A percentile compares a stretch with the other conserved stretches of the same genome.
phyloP scores from a whole-genome alignment of 768 basidiomycete species.

The Sistotremastrum niveocremeum region DNA sequence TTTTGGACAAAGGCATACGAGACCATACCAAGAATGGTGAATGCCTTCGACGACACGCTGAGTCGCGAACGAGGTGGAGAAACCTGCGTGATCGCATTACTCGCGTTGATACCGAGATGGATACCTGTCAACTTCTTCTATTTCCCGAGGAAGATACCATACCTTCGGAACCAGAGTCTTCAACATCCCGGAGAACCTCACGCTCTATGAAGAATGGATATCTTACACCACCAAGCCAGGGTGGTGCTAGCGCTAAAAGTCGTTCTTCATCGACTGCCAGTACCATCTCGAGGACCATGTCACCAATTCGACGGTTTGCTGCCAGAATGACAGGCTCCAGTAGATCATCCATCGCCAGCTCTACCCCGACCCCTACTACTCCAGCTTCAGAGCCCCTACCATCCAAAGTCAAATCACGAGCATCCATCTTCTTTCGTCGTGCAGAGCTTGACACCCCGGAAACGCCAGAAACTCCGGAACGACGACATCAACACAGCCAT shows the following conservation, averaged over 20 bases:
- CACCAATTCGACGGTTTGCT: conserved; percentile 69
- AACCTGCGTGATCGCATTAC: conserved; percentile 66
- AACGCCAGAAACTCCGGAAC: conserved; percentile 40
- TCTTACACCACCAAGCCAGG: conserved; percentile 49
- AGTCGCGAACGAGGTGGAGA: conserved; percentile 79
- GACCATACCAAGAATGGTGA: conserved; percentile 97
- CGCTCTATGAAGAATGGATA: conserved; percentile 42
- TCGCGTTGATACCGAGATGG: conserved; percentile 76
- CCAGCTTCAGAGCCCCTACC: conserved; percentile 33
- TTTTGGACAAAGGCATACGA: conserved; percentile 87
- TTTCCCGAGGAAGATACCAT: conserved; percentile 29
- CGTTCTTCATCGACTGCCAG: conserved; percentile 28
- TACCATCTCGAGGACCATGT: conserved; percentile 61
- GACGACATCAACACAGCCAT: conserved; percentile 54
- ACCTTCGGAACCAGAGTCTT: conserved; percentile 60
- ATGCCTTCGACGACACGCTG: conserved; percentile 77
- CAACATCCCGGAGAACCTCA: conserved; percentile 36
- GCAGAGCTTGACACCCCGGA: conserved; percentile 21
- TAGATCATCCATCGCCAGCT: conserved; percentile 15
- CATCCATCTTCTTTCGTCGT: conserved; percentile 43
- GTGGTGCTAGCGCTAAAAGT: conserved; percentile 26
- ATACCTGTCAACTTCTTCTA: conserved; percentile 47
- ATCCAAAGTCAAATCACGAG: conserved; percentile 27
- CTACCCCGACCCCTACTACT: conserved; percentile 17
- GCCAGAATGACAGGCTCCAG: conserved; percentile 42